phyloP scores from a whole-genome alignment of 2,329 filamentous ascomycete species.

The Penicillium capsulatum region DNA sequence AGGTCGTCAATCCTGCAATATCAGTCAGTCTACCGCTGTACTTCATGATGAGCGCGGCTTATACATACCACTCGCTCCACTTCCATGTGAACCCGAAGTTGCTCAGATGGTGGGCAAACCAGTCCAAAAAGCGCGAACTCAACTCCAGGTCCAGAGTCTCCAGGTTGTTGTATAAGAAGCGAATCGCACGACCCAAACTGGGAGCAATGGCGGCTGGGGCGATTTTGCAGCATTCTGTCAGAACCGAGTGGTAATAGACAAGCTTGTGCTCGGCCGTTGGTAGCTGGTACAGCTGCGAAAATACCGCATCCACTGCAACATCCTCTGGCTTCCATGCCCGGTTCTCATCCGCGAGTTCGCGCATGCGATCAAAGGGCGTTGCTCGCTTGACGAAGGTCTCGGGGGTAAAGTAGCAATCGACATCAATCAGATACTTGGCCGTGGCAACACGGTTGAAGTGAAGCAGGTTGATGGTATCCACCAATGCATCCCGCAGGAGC shows the following conservation, averaged over 20 bases:
- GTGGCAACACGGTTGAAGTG: constrained; percentile 87
- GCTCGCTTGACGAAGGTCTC: constrained; percentile 90
- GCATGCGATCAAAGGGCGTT: constrained; percentile 84
- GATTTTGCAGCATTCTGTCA: constrained; percentile 94
- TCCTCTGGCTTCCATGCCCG: constrained; percentile 97
- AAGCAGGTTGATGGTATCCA: constrained; percentile 90
- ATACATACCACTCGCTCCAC: constrained; percentile 83
- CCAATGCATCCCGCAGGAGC: constrained; percentile 76
- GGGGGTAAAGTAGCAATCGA: constrained; percentile 90
- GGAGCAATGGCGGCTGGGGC: constrained; percentile 95
- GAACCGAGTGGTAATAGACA: constrained; percentile 91
- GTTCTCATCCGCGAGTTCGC: constrained; percentile 58
- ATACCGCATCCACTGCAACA: constrained; percentile 93
- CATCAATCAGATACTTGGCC: constrained; percentile 84
- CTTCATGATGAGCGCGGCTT: background rate
- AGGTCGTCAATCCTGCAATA: constrained; percentile 71
- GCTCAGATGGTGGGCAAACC: constrained; percentile 96
- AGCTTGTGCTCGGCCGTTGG: constrained; percentile 86
- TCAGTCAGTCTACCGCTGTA: constrained; percentile 14
- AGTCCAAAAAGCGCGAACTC: constrained; percentile 83
- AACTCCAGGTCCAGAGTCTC: constrained; percentile 84
- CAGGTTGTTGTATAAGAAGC: constrained; percentile 79
- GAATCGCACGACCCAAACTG: constrained; percentile 85
- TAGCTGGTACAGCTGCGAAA: constrained; percentile 87
- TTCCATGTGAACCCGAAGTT: constrained; percentile 99